Conservation (phyloP, 768 basidiomycete genomes). For the Harrya chromipes region DNA sequence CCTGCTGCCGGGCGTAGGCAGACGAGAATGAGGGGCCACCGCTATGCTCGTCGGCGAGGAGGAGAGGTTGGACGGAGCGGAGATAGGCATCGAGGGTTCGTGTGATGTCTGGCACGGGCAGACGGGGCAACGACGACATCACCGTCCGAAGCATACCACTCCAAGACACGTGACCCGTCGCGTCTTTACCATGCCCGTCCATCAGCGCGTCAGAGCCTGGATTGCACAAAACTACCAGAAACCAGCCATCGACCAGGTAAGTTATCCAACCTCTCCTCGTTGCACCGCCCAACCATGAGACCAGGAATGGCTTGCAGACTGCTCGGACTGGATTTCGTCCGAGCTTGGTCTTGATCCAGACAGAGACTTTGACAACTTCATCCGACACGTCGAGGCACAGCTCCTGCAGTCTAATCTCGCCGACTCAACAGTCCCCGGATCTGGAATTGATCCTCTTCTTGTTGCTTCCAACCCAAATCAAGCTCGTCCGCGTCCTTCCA, state of each 20-base stretch:
- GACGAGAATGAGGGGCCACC: constrained; percentile 47
- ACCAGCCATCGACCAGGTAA: constrained; percentile 62
- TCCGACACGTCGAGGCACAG: constrained; percentile 57
- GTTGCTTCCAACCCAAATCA: constrained; percentile 9
- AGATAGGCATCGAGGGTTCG: constrained; percentile 77
- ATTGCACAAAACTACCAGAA: constrained; percentile 52
- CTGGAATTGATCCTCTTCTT: constrained; percentile 50
- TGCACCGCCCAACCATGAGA: not conserved
- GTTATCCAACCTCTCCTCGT: constrained; percentile 2
- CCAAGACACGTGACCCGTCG: constrained; percentile 6
- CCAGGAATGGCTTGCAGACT: constrained; percentile 76
- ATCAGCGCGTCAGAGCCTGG: constrained; percentile 46
- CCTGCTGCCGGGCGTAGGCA: constrained; percentile 19
- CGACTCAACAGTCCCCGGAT: constrained; percentile 69
- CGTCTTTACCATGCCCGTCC: constrained; percentile 18
- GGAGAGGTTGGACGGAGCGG: constrained; percentile 70
- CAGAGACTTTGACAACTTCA: constrained; percentile 49
- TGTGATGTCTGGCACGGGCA: constrained; percentile 80
- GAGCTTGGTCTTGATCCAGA: constrained; percentile 47
- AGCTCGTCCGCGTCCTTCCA: constrained; percentile 6
- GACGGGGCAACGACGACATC: constrained; percentile 49
- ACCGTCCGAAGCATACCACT: constrained; percentile 15
- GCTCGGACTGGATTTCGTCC: constrained; percentile 59
- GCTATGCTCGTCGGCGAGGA: constrained; percentile 68
- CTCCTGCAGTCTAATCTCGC: constrained; percentile 67